Conservation (phyloP, 2,329 filamentous ascomycete genomes). For the Nemania serpens region DNA sequence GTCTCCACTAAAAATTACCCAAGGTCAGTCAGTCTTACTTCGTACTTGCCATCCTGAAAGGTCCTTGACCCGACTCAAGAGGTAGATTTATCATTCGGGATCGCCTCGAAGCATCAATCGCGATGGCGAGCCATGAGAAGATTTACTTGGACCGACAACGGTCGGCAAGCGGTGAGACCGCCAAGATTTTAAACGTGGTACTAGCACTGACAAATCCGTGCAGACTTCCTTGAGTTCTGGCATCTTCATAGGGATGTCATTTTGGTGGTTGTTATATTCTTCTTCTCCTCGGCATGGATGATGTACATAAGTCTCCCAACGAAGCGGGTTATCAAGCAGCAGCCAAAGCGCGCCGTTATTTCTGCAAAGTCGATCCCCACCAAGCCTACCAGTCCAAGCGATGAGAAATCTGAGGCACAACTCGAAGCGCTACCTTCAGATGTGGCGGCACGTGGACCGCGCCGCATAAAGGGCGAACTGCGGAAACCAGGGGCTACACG, state of each 20-base stretch:
- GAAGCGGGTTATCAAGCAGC: conserved; percentile 33
- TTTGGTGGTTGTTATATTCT: conserved; percentile 17
- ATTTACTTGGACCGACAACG: background rate
- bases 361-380: conserved; percentile 14
- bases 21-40: background rate
- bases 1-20: conserved; percentile 17
- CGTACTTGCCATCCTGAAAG: too few relatives aligned
- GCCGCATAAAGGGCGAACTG: conserved; percentile 53
- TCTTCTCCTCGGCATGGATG: conserved; percentile 18
- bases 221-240: conserved; percentile 28
- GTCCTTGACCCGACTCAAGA: too few relatives aligned
- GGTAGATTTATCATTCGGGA: background rate
- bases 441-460: conserved; percentile 48
- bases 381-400: background rate
- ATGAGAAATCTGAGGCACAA: conserved; percentile 27
- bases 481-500: conserved; percentile 44
- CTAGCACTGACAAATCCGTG: background rate
- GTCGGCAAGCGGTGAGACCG: conserved; percentile 12
- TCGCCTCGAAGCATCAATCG: conserved; percentile 4
- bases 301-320: conserved; percentile 31
- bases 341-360: conserved; percentile 17
- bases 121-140: conserved; percentile 16
- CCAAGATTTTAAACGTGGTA: background rate
- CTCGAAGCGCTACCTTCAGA: conserved; percentile 36
- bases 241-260: conserved; percentile 26